Evolutionary conservation across 805 yeast species (phyloP).

Genomic region (Ogataea ganodermae): DNA sequence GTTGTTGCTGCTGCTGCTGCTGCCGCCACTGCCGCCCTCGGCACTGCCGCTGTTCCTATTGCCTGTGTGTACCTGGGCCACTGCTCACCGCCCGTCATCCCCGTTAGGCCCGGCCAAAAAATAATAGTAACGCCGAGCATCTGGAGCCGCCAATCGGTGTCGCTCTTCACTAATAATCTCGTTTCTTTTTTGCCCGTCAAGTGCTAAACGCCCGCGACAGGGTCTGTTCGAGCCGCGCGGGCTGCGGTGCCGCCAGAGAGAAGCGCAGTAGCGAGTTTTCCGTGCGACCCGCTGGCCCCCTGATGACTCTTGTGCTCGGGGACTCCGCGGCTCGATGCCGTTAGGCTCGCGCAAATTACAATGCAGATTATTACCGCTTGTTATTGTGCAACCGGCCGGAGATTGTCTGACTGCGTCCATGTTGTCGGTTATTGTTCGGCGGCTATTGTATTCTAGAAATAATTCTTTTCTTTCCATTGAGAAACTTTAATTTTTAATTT

Average conservation of each 20-base stretch:
- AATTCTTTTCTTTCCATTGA: neutral
- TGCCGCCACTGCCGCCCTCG: no score
- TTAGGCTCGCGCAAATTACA: neutral
- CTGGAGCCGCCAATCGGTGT: constrained; percentile 4
- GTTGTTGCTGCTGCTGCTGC: no score
- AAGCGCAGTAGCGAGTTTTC: no score
- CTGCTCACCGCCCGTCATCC: no score
- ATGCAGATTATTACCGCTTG: neutral
- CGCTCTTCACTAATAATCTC: constrained; percentile 8
- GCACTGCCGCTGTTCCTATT: no score
- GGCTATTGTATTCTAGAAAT: neutral
- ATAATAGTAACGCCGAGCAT: neutral
- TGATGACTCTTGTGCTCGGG: no score
- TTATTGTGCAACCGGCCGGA: neutral
- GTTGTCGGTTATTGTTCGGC: neutral
- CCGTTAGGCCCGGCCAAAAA: constrained; percentile 5
- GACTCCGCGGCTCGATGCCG: constrained; percentile 3
- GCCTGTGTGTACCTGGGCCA: no score
- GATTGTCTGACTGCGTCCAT: neutral
- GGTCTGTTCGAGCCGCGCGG: neutral
- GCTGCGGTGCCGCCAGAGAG: neutral
- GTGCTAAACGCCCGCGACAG: neutral
- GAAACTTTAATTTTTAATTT: no score
- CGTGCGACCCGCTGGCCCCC: no score
- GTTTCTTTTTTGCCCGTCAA: constrained; percentile 15